These are phyloP conservation scores for Rhododendron mucronatum DNA, from an alignment of 148 eudicot species.

Conservation along the genomic window DNA sequence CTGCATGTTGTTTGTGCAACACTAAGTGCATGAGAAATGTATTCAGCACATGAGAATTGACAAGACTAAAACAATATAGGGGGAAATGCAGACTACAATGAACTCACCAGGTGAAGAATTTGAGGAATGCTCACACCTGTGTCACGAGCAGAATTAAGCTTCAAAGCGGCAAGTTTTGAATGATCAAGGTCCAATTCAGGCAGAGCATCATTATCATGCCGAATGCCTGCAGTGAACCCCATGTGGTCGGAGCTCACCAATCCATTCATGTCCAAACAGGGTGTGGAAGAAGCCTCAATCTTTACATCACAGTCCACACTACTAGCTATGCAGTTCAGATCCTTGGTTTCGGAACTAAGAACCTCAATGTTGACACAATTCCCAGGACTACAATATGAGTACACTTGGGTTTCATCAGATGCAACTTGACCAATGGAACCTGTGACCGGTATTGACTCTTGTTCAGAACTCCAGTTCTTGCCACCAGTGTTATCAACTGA, in stretches of 20 bases:
- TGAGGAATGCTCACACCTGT: slow-evolving; percentile 90
- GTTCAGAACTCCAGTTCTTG: slow-evolving; percentile 70
- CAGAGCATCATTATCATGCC: slow-evolving; percentile 47
- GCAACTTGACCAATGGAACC: slow-evolving; percentile 38
- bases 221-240: slow-evolving; percentile 28
- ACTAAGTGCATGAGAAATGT: slow-evolving; percentile 12
- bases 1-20: not conserved
- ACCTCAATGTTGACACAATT: slow-evolving; percentile 44
- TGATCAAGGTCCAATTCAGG: slow-evolving; percentile 36
- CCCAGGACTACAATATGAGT: slow-evolving; percentile 38
- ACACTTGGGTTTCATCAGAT: slow-evolving; percentile 49
- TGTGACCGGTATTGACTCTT: slow-evolving; percentile 46
- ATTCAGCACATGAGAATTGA: not conserved
- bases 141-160: slow-evolving; percentile 44
- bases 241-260: slow-evolving; percentile 45
- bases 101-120: slow-evolving; percentile 79
- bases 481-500: slow-evolving; percentile 75
- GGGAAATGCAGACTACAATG: not conserved
- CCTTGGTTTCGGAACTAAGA: slow-evolving; percentile 38
- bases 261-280: slow-evolving; percentile 51
- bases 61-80: not conserved
- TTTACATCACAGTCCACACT: slow-evolving; percentile 31
- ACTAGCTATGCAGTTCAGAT: slow-evolving; percentile 33
- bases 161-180: slow-evolving; percentile 42
- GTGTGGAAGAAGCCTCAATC: slow-evolving; percentile 39